Evolutionary conservation across 1,284 basidiomycete species (phyloP).

Genomic region (Cutaneotrichosporon mucoides): DNA sequence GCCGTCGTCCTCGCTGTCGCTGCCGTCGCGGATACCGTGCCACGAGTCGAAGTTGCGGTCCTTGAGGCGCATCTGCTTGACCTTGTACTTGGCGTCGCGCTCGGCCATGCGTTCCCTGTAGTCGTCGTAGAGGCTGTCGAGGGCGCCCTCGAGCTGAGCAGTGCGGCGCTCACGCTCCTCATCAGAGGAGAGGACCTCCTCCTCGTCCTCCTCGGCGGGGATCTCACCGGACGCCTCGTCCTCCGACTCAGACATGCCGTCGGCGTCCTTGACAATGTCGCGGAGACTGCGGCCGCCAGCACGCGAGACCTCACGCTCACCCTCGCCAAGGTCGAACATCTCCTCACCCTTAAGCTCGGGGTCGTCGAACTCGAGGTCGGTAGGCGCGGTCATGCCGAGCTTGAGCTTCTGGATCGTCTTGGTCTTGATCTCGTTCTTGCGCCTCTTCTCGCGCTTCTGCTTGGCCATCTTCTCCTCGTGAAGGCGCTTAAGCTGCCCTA

Average conservation of each 20-base stretch:
- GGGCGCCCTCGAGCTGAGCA: conserved; percentile 67
- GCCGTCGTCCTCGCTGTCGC: conserved; percentile 43
- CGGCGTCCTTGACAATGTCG: conserved; percentile 53
- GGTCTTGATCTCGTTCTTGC: conserved; percentile 82
- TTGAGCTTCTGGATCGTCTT: conserved; percentile 92
- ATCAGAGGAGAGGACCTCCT: conserved; percentile 60
- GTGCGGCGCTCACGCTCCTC: conserved; percentile 67
- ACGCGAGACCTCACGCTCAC: conserved; percentile 56
- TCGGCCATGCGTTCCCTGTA: conserved; percentile 80
- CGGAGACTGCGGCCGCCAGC: conserved; percentile 51
- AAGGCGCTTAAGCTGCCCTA: conserved; percentile 65
- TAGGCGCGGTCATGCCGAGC: conserved; percentile 95
- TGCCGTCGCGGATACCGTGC: conserved; percentile 60
- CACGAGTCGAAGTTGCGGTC: conserved; percentile 68
- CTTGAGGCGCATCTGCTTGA: conserved; percentile 73
- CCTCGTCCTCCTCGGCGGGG: conserved; percentile 46
- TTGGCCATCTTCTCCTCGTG: conserved; percentile 72
- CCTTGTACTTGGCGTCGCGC: conserved; percentile 84
- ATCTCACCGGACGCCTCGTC: conserved; percentile 32
- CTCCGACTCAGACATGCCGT: conserved; percentile 50
- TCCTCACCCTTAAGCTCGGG: conserved; percentile 63
- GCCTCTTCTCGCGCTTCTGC: conserved; percentile 75
- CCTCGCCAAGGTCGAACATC: conserved; percentile 73
- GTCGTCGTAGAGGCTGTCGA: conserved; percentile 83
- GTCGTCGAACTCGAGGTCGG: conserved; percentile 78